These are phyloP conservation scores for Ophiostoma angusticollis DNA, from an alignment of 2,329 filamentous ascomycete genomes.

Conservation along the genomic window DNA sequence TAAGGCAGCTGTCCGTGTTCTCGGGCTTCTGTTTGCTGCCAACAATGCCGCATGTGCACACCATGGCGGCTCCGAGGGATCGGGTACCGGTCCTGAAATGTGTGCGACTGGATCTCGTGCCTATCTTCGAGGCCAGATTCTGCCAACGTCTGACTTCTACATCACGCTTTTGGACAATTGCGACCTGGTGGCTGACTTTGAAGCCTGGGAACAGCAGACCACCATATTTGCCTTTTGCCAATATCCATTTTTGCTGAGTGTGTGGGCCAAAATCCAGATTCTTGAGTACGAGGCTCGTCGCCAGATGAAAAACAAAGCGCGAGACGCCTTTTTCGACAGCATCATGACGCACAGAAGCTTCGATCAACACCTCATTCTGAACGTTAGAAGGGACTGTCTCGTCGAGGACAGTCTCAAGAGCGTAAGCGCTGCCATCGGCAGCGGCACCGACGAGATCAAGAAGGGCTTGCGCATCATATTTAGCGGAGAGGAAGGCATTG, in stretches of 20 bases:
- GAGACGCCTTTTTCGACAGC: slow-evolving; percentile 83
- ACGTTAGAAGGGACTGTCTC: slow-evolving; percentile 69
- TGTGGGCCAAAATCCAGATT: slow-evolving; percentile 85
- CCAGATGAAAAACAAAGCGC: slow-evolving; percentile 79
- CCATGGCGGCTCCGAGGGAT: slow-evolving; percentile 13
- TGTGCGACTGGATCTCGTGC: slow-evolving; percentile 29
- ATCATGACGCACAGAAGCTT: slow-evolving; percentile 63
- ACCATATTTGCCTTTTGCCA: slow-evolving; percentile 79
- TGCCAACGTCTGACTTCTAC: slow-evolving; percentile 79
- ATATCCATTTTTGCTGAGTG: slow-evolving; percentile 82
- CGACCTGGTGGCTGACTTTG: slow-evolving; percentile 77
- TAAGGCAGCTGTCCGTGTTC: slow-evolving; percentile 63
- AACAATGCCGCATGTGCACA: slow-evolving; percentile 46
- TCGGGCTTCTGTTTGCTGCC: slow-evolving; percentile 69
- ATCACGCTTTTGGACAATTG: slow-evolving; percentile 74
- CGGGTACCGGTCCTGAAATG: slow-evolving; percentile 16
- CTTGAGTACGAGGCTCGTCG: slow-evolving; percentile 76
- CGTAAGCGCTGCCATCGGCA: slow-evolving; percentile 74
- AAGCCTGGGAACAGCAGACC: slow-evolving; percentile 67
- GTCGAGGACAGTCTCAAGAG: slow-evolving; percentile 77
- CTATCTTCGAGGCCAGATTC: slow-evolving; percentile 46
- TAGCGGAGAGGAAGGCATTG: slow-evolving; percentile 76
- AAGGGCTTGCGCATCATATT: slow-evolving; percentile 82
- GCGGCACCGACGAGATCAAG: slow-evolving; percentile 73
- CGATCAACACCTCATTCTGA: slow-evolving; percentile 65